Evolutionary conservation across 106 monocot species (phyloP).

Genomic region (Dioscorea zingiberensis): DNA sequence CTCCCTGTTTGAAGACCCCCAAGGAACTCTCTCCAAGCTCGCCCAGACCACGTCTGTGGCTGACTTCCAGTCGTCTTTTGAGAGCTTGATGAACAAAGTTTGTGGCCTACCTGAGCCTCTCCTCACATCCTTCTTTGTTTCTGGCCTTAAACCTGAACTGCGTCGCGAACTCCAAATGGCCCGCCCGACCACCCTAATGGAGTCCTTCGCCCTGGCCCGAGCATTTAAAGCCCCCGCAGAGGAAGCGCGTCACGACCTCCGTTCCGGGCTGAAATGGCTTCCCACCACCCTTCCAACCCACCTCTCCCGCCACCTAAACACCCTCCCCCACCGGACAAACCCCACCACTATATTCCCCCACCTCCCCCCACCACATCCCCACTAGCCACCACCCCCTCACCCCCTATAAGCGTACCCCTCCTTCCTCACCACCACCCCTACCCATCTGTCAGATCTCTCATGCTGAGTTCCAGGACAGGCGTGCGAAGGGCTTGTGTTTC

Average conservation of each 20-base stretch:
- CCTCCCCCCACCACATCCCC: no score
- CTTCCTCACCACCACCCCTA: no score
- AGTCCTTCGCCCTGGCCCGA: not conserved
- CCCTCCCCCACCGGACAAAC: no score
- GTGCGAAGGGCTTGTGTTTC: not conserved
- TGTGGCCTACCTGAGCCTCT: not conserved
- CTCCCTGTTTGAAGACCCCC: not conserved
- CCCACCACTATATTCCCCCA: no score
- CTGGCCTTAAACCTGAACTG: not conserved
- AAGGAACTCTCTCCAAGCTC: not conserved
- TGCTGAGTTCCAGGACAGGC: not conserved
- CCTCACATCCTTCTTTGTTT: not conserved
- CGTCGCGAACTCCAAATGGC: not conserved
- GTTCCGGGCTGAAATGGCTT: no score
- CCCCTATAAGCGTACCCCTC: no score
- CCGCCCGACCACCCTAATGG: not conserved
- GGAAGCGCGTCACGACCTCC: no score
- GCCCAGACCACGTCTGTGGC: not conserved
- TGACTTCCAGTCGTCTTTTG: not conserved
- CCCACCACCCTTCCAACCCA: no score
- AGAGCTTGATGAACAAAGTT: not conserved
- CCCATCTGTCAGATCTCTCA: not conserved
- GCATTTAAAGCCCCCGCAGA: not conserved
- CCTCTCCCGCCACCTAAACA: no score
- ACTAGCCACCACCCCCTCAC: no score